Percentiles rank a stretch among this genome's conserved stretches.
Evolutionary conservation across 2,329 filamentous ascomycete species (phyloP).

Genomic region (Colletotrichum cordylinicola): DNA sequence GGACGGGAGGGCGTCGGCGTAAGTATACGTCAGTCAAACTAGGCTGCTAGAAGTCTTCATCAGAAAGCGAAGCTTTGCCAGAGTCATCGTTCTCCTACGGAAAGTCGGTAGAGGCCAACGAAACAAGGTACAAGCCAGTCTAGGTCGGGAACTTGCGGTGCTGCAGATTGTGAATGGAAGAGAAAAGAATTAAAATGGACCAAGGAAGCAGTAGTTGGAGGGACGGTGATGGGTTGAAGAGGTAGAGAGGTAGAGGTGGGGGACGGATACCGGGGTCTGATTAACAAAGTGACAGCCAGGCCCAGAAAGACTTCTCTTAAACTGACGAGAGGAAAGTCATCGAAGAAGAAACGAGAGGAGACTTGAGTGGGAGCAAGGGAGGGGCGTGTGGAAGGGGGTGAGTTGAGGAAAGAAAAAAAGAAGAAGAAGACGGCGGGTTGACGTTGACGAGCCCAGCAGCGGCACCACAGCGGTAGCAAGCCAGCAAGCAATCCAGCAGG

Average conservation of each 20-base stretch:
- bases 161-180: slow-evolving; percentile 29
- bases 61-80: slow-evolving; percentile 40
- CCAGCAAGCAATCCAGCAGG: background rate
- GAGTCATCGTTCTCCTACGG: slow-evolving; percentile 41
- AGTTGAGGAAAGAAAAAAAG: slow-evolving; percentile 6
- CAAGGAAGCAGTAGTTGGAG: slow-evolving; percentile 23
- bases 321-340: slow-evolving; percentile 20
- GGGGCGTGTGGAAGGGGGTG: slow-evolving; percentile 18
- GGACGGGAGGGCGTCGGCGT: slow-evolving; percentile 33
- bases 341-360: slow-evolving; percentile 21
- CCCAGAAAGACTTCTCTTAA: slow-evolving; percentile 15
- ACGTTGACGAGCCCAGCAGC: background rate
- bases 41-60: slow-evolving; percentile 40
- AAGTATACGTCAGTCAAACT: slow-evolving; percentile 44
- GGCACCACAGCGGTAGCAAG: background rate
- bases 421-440: background rate
- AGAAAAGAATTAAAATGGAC: slow-evolving; percentile 26
- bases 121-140: slow-evolving; percentile 38
- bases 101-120: slow-evolving; percentile 30
- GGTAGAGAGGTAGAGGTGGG: slow-evolving; percentile 19
- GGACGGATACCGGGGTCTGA: slow-evolving; percentile 24
- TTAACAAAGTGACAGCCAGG: slow-evolving; percentile 26
- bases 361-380: slow-evolving; percentile 4
- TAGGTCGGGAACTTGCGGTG: slow-evolving; percentile 42
- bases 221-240: slow-evolving; percentile 24